Percentiles rank a stretch among this genome's conserved stretches.
These are phyloP conservation scores for Melanogaster broomeanus DNA, from an alignment of 768 basidiomycete genomes.

Conservation along the genomic window DNA sequence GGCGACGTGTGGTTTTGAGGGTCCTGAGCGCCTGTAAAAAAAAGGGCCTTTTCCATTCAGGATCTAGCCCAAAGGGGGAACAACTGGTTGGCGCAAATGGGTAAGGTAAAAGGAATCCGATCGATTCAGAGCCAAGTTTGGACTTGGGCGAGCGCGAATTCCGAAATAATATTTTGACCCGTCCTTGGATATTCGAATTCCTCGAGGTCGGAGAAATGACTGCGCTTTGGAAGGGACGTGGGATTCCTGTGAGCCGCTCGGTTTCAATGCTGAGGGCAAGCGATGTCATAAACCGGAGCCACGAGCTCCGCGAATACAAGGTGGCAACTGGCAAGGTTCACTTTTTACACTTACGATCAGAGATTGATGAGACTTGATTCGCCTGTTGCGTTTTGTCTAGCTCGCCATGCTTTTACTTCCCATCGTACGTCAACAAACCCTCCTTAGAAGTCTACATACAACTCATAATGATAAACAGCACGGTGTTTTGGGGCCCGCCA, in stretches of 20 bases:
- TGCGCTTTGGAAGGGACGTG: slow-evolving; percentile 18
- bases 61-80: slow-evolving; percentile 53
- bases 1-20: slow-evolving; percentile 28
- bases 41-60: slow-evolving; percentile 20
- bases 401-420: slow-evolving; percentile 35
- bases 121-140: slow-evolving; percentile 33
- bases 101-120: too few relatives aligned
- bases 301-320: slow-evolving; percentile 36
- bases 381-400: slow-evolving; percentile 26
- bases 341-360: slow-evolving; percentile 31
- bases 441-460: slow-evolving; percentile 26
- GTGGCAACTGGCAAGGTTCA: slow-evolving; percentile 29
- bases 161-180: slow-evolving; percentile 33
- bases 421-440: slow-evolving; percentile 27
- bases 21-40: slow-evolving; percentile 25
- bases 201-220: slow-evolving; percentile 44
- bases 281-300: slow-evolving; percentile 28
- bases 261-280: slow-evolving; percentile 32
- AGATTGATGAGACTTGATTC: too few relatives aligned
- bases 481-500: slow-evolving; percentile 14
- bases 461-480: slow-evolving; percentile 13
- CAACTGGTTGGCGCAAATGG: slow-evolving; percentile 44
- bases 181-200: slow-evolving; percentile 49
- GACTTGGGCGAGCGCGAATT: slow-evolving; percentile 22
- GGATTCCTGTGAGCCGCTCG: slow-evolving; percentile 30